Evolutionary conservation across 768 basidiomycete genomes (phyloP).

Genomic region (Lactarius quietus): DNA sequence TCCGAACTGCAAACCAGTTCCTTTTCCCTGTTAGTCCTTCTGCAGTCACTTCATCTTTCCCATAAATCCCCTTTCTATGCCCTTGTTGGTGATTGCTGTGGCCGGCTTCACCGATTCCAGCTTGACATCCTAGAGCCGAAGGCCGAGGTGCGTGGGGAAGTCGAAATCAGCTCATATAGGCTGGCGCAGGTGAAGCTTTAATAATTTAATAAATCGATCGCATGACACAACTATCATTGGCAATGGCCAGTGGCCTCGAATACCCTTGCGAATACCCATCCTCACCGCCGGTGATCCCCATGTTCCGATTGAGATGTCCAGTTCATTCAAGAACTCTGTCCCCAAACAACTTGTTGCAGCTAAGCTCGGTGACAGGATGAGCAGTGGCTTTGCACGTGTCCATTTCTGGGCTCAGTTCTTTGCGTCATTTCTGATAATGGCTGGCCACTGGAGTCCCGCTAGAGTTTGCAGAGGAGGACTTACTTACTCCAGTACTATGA

Average conservation of each 20-base stretch:
- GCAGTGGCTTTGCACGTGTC: constrained; percentile 59
- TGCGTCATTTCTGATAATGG: constrained; percentile 32
- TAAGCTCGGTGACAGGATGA: constrained; percentile 52
- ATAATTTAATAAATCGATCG: constrained; percentile 46
- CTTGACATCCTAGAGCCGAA: constrained; percentile 53
- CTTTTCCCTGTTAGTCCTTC: constrained; percentile 53
- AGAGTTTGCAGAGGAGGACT: too few relatives aligned
- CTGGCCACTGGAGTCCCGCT: too few relatives aligned
- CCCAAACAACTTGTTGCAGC: constrained; percentile 53
- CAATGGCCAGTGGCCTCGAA: constrained; percentile 61
- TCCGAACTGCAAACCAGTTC: constrained; percentile 73
- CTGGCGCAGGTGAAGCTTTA: constrained; percentile 45
- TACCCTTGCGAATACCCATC: constrained; percentile 38
- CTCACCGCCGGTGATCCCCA: constrained; percentile 55
- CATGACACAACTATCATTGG: constrained; percentile 59
- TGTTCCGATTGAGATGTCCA: constrained; percentile 65
- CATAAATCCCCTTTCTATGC: constrained; percentile 83
- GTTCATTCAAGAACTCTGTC: constrained; percentile 44
- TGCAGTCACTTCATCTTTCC: constrained; percentile 74
- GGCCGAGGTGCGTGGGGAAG: constrained; percentile 69
- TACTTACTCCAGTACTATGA: too few relatives aligned
- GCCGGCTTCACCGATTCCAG: constrained; percentile 62
- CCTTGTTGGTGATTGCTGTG: constrained; percentile 74
- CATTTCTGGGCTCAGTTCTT: constrained; percentile 52
- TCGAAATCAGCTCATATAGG: constrained; percentile 58